Evolutionary conservation across 208 protist species (phyloP).

Genomic region (Trypanosoma congolense): DNA sequence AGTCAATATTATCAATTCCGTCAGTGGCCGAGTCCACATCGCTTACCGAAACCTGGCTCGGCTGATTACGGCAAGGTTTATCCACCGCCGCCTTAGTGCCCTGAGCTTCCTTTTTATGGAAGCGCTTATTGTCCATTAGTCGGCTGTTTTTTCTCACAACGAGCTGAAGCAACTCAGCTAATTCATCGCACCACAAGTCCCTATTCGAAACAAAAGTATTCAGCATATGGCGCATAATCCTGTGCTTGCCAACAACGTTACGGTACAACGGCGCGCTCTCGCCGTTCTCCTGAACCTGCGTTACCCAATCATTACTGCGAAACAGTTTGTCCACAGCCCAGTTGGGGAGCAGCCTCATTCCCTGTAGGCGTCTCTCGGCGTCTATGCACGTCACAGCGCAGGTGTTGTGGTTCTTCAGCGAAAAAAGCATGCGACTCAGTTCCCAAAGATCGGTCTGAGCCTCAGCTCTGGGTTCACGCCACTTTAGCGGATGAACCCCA

Average conservation of each 20-base stretch:
- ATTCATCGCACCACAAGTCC: slow-evolving; percentile 19
- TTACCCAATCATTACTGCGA: slow-evolving; percentile 33
- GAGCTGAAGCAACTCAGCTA: slow-evolving; percentile 7
- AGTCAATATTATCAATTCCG: slow-evolving; percentile 3
- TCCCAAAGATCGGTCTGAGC: slow-evolving; percentile 13
- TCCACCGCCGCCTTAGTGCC: background rate
- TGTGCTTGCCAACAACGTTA: slow-evolving; percentile 19
- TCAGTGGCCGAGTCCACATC: too few species aligned
- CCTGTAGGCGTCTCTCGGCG: slow-evolving; percentile 26
- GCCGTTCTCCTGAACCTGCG: slow-evolving; percentile 20
- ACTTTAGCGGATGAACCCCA: too few species aligned
- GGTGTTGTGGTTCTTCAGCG: slow-evolving; percentile 33
- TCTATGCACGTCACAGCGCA: slow-evolving; percentile 29
- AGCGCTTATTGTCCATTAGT: background rate
- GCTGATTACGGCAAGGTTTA: too few species aligned
- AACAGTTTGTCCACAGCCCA: slow-evolving; percentile 33
- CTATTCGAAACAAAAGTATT: slow-evolving; percentile 23
- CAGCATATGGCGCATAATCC: slow-evolving; percentile 19
- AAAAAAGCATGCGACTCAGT: slow-evolving; percentile 37
- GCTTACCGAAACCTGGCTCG: too few species aligned
- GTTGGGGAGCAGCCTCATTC: slow-evolving; percentile 39
- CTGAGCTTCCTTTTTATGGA: background rate
- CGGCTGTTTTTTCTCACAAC: background rate
- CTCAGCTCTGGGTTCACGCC: too few species aligned
- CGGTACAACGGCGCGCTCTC: slow-evolving; percentile 18